A percentile compares a stretch with the other conserved stretches of the same genome.
Evolutionary conservation across 306 rosid genomes (phyloP).

Genomic region (barrel medic (Medicago truncatula)): DNA sequence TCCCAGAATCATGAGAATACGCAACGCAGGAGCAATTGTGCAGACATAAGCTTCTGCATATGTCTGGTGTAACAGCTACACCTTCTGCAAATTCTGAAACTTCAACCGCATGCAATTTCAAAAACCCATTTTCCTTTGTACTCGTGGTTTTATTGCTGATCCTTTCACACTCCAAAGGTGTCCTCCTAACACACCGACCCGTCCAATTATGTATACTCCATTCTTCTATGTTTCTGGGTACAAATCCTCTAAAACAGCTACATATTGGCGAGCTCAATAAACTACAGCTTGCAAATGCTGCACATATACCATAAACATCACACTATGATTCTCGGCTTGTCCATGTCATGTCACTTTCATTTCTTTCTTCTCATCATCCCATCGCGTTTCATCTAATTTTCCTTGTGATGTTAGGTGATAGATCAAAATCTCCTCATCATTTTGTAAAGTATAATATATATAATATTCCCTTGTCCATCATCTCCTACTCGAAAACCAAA

Average conservation of each 20-base stretch:
- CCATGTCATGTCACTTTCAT: neutral
- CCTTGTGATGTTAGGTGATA: slow-evolving; percentile 36
- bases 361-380: neutral
- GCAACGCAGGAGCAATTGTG: slow-evolving; percentile 1
- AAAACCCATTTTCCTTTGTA: slow-evolving; percentile 43
- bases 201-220: slow-evolving; percentile 48
- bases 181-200: slow-evolving; percentile 50
- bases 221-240: slow-evolving; percentile 44
- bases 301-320: slow-evolving; percentile 51
- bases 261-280: slow-evolving; percentile 37
- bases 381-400: neutral
- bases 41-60: no score
- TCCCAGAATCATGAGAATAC: slow-evolving; percentile 8
- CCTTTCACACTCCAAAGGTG: slow-evolving; percentile 36
- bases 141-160: neutral
- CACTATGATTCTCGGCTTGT: slow-evolving; percentile 22
- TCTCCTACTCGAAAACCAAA: slow-evolving; percentile 4
- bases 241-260: slow-evolving; percentile 55
- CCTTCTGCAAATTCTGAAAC: slow-evolving; percentile 38
- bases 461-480: slow-evolving; percentile 5
- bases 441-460: neutral
- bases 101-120: slow-evolving; percentile 37
- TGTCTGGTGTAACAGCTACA: no score
- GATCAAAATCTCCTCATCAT: neutral
- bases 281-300: slow-evolving; percentile 45